These are phyloP conservation scores for Diversispora epigaea DNA, from an alignment of 192 early-diverging fungal genomes.

Conservation along the genomic window DNA sequence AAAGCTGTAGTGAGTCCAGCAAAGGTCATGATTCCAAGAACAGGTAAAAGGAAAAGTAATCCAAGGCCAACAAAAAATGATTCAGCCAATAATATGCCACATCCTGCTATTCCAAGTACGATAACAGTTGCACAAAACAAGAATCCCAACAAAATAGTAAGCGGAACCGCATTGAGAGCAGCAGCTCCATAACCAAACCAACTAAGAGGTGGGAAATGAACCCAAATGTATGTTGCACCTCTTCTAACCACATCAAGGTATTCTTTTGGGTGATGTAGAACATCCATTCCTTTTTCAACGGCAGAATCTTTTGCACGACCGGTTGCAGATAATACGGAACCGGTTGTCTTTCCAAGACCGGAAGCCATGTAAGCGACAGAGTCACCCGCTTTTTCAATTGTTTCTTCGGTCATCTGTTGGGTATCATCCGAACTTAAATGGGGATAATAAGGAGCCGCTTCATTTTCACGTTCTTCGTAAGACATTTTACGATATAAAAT, in stretches of 20 bases:
- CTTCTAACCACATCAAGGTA: neutral
- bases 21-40: neutral
- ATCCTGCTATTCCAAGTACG: neutral
- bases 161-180: neutral
- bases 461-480: no score
- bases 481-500: no score
- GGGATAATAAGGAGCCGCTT: no score
- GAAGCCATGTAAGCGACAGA: no score
- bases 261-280: neutral
- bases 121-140: neutral
- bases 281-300: no score
- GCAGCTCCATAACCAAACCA: constrained; percentile 6
- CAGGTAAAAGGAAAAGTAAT: constrained; percentile 10
- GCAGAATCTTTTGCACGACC: no score
- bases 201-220: constrained; percentile 10
- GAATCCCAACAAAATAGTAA: neutral
- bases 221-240: neutral
- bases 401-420: no score
- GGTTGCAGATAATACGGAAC: no score
- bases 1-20: neutral
- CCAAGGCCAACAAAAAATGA: neutral
- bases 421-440: no score
- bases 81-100: constrained; percentile 2
- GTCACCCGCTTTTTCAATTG: no score
- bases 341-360: no score